Percentiles rank a stretch among this genome's conserved stretches.
Evolutionary conservation across 768 basidiomycete genomes (phyloP).

Genomic region (Podaxis sp.): DNA sequence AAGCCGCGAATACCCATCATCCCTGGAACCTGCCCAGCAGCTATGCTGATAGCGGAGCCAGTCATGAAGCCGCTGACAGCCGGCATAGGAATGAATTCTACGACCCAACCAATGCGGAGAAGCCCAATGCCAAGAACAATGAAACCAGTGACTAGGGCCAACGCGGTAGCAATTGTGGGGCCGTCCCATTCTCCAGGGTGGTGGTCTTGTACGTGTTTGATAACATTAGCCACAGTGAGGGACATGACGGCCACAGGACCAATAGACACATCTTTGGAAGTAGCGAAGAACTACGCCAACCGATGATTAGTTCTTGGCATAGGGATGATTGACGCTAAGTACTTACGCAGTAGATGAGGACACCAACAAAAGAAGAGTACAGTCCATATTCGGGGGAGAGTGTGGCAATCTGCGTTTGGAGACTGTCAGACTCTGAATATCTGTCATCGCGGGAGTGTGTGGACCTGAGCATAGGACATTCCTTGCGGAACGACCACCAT

Average conservation of each 20-base stretch:
- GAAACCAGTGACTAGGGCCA: slow-evolving; percentile 88
- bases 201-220: slow-evolving; percentile 56
- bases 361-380: slow-evolving; percentile 91
- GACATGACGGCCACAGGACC: slow-evolving; percentile 99
- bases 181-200: slow-evolving; percentile 59
- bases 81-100: slow-evolving; percentile 90
- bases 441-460: neutral
- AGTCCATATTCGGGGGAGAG: slow-evolving; percentile 88
- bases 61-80: slow-evolving; percentile 95
- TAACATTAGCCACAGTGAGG: slow-evolving; percentile 79
- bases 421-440: neutral
- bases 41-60: slow-evolving; percentile 94
- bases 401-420: slow-evolving; percentile 64
- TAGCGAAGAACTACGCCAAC: slow-evolving; percentile 78
- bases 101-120: slow-evolving; percentile 88
- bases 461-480: slow-evolving; percentile 84
- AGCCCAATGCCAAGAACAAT: slow-evolving; percentile 90
- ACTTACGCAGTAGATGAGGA: slow-evolving; percentile 78
- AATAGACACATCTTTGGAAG: slow-evolving; percentile 98
- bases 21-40: slow-evolving; percentile 83
- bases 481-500: slow-evolving; percentile 94
- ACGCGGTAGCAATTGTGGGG: slow-evolving; percentile 77
- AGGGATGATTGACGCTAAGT: neutral
- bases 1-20: slow-evolving; percentile 87
- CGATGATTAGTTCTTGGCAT: slow-evolving; percentile 1